Evolutionary conservation across 2,329 filamentous ascomycete species (phyloP).

Genomic region (Mycocentrospora acerina): DNA sequence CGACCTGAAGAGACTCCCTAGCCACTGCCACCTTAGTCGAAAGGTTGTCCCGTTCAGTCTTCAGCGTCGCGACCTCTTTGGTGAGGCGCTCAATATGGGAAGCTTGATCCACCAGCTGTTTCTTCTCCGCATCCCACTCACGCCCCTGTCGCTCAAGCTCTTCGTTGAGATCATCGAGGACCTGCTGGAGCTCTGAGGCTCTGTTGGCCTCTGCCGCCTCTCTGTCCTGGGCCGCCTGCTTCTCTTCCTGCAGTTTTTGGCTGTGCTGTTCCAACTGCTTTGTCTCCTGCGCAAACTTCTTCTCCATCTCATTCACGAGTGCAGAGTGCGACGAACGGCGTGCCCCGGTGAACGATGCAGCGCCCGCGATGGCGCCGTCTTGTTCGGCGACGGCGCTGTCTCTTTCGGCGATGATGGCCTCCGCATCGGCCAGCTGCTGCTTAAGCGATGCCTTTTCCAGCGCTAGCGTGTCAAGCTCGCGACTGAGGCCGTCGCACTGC

Average conservation of each 20-base stretch:
- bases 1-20: constrained; percentile 23
- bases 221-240: constrained; percentile 31
- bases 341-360: constrained; percentile 14
- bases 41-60: constrained; percentile 28
- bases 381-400: constrained; percentile 12
- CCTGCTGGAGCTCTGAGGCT: constrained; percentile 37
- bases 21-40: constrained; percentile 22
- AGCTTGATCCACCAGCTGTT: constrained; percentile 36
- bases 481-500: constrained; percentile 34
- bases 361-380: constrained; percentile 23
- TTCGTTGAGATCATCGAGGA: constrained; percentile 36
- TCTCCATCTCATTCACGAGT: constrained; percentile 37
- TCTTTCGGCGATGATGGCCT: constrained; percentile 33
- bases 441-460: constrained; percentile 33
- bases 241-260: constrained; percentile 35
- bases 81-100: constrained; percentile 29
- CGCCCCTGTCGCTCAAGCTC: constrained; percentile 38
- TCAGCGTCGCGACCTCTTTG: constrained; percentile 23
- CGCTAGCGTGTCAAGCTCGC: constrained; percentile 35
- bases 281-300: constrained; percentile 37
- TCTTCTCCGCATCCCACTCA: constrained; percentile 41
- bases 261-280: constrained; percentile 35
- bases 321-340: constrained; percentile 25
- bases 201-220: constrained; percentile 34
- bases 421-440: constrained; percentile 34